A percentile compares a stretch with the other conserved stretches of the same genome.
phyloP scores from a whole-genome alignment of 805 yeast species.

The Dipodascopsis uninucleata region DNA sequence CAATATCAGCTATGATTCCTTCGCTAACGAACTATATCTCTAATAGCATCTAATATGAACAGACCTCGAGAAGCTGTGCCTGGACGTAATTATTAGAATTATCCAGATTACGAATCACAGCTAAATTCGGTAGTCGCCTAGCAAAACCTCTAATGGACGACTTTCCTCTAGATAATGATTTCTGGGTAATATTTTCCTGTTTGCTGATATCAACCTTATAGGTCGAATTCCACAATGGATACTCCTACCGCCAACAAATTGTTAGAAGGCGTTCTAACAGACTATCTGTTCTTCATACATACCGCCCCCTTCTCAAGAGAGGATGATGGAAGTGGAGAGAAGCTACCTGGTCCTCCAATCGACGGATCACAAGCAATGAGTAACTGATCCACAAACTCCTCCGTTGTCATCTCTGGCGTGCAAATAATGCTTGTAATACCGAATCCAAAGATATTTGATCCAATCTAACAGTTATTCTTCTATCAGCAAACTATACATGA shows the following conservation, averaged over 20 bases:
- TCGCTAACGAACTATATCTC: too few species aligned
- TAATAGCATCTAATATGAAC: background rate
- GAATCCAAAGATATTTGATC: constrained; percentile 22
- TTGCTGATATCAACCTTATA: too few species aligned
- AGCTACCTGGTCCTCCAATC: constrained; percentile 8
- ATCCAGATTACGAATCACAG: constrained; percentile 18
- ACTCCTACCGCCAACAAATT: too few species aligned
- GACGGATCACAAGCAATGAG: constrained; percentile 4
- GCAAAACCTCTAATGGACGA: background rate
- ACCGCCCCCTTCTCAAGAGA: background rate
- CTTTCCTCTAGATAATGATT: too few species aligned
- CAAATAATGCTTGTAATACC: constrained; percentile 12
- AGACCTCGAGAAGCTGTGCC: constrained; percentile 22
- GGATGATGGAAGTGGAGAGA: constrained; percentile 15
- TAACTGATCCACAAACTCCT: constrained; percentile 15
- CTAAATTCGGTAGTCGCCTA: constrained; percentile 12
- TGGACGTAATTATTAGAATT: constrained; percentile 21
- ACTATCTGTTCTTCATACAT: background rate
- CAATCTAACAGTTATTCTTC: constrained; percentile 10
- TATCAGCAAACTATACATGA: too few species aligned
- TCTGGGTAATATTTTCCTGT: too few species aligned
- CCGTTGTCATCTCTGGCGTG: constrained; percentile 14
- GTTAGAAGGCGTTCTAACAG: too few species aligned
- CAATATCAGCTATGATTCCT: too few species aligned
- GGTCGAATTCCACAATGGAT: too few species aligned